Evolutionary conservation across 208 protist genomes (phyloP), one percentile per base, ranked within the genome.

Genomic region (Trypanosomatidae sp.): DNA sequence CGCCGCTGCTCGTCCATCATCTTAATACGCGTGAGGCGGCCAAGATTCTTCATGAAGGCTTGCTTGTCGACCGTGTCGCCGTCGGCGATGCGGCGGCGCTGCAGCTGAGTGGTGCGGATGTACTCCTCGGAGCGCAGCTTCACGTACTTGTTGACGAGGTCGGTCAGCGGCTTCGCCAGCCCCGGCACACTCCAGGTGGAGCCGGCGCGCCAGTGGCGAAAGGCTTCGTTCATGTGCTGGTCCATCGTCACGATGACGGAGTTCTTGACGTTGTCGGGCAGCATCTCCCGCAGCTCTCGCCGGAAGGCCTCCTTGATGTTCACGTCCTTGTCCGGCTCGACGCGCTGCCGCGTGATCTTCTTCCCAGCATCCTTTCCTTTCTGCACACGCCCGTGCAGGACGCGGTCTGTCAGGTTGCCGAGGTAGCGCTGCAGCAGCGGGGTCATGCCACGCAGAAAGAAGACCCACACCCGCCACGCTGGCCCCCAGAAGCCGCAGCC

Each of bases 101-200:
- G 99, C 82, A 99, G 99, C 86, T 99, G 99, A 28, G 99, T 95
- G 0, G 98, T 96, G 66, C 99, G 98, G 13, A 99, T 99, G 96
- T 99, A 99, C 98, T 99, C 99, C 89, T 99, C 99, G 2, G 99
- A 98, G 83, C 99, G 99, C 56, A 97, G 85, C 89, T 99, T 99
- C 50, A 99, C 99, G 82, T 99, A 99, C 82, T 99, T 98, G 17
- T 99, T 79, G 36, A 99, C 99, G 86, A 99, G 95, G 77, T 99
- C 99, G 82, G 99, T 95, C 62, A 99, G 93, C 12, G 99, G 96
- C 41, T 91, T 88, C 22, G 99, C 97, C 59, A 99, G 79, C n/a
- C 99, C 99, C 8, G 98, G 98, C 15, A 99, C 98, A 76, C 98
- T 98, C 99, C 99, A 99, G 59, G 98, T 95, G 75, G 99, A 98